These are phyloP conservation scores for Phytophthora kernoviae DNA, from an alignment of 352 stramenopile genomes.

Conservation along the genomic window DNA sequence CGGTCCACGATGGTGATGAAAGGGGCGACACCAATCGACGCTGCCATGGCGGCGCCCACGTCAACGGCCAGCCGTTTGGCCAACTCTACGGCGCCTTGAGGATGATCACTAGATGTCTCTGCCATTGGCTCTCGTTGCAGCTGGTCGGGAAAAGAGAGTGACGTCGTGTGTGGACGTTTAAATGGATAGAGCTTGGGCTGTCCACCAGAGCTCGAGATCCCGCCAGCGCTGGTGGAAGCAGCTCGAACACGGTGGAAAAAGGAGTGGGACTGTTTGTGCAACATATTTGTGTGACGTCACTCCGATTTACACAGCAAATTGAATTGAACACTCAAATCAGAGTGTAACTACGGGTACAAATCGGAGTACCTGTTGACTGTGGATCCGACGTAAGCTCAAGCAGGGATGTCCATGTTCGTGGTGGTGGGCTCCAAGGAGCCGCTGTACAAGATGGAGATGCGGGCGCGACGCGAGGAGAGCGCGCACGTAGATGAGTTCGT, in stretches of 20 bases:
- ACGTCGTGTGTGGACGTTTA: neutral
- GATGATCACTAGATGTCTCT: conserved; percentile 20
- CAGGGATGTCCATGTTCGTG: conserved; percentile 89
- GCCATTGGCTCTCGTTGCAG: conserved; percentile 24
- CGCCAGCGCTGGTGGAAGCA: conserved; percentile 17
- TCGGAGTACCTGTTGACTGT: too few species aligned
- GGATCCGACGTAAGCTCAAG: neutral
- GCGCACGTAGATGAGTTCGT: conserved; percentile 98
- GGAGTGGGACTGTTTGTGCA: conserved; percentile 28
- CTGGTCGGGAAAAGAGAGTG: conserved; percentile 24
- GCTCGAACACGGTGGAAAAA: conserved; percentile 28
- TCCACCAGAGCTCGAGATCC: conserved; percentile 4
- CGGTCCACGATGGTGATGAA: conserved; percentile 92
- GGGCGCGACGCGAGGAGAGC: conserved; percentile 77
- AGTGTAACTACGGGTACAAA: too few species aligned
- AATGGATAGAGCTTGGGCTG: conserved; percentile 7
- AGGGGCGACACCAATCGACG: conserved; percentile 78
- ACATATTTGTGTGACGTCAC: conserved; percentile 1
- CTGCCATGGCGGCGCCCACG: conserved; percentile 56
- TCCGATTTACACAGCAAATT: too few species aligned
- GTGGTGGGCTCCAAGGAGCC: conserved; percentile 86
- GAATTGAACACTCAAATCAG: too few species aligned
- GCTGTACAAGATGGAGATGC: conserved; percentile 90
- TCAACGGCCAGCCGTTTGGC: conserved; percentile 66
- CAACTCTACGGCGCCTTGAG: conserved; percentile 27